These are phyloP conservation scores for Holtermannia corniformis DNA, from an alignment of 768 basidiomycete species.

Conservation along the genomic window DNA sequence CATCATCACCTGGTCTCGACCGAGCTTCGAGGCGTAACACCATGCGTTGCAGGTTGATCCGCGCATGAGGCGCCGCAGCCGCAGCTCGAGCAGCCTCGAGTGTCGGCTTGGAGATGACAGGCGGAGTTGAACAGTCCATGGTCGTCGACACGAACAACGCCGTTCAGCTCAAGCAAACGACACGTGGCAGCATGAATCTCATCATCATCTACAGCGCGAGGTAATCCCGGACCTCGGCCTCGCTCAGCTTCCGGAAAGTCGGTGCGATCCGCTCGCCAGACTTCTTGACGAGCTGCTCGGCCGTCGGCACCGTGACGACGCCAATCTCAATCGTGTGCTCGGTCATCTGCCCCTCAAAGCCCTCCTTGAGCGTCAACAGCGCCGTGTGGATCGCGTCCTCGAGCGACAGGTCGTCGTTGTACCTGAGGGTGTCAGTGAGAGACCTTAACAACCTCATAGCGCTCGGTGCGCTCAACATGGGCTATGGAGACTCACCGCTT, in stretches of 20 bases:
- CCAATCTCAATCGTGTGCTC: conserved; percentile 99
- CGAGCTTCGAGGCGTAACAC: conserved; percentile 20
- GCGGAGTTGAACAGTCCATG: no score
- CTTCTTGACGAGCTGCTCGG: conserved; percentile 54
- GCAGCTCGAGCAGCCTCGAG: conserved; percentile 19
- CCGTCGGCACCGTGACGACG: conserved; percentile 78
- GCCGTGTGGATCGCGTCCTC: conserved; percentile 99
- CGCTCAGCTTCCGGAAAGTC: conserved; percentile 87
- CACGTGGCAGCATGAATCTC: background rate
- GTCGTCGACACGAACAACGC: no score
- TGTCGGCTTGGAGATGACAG: no score
- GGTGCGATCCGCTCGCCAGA: conserved; percentile 65
- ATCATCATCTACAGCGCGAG: conserved; percentile 43
- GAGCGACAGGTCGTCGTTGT: conserved; percentile 96
- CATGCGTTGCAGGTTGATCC: conserved; percentile 29
- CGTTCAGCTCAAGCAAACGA: background rate
- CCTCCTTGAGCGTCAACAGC: conserved; percentile 92
- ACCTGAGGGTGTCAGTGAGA: conserved; percentile 49
- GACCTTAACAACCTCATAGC: background rate
- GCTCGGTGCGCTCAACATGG: background rate
- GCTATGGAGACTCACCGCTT: conserved; percentile 62
- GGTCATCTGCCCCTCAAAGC: conserved; percentile 99
- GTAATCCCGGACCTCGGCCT: conserved; percentile 96
- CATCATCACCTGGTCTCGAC: conserved; percentile 9
- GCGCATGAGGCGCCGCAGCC: conserved; percentile 21